phyloP scores from a whole-genome alignment of 2,329 filamentous ascomycete genomes.

The Colletotrichum tabaci region DNA sequence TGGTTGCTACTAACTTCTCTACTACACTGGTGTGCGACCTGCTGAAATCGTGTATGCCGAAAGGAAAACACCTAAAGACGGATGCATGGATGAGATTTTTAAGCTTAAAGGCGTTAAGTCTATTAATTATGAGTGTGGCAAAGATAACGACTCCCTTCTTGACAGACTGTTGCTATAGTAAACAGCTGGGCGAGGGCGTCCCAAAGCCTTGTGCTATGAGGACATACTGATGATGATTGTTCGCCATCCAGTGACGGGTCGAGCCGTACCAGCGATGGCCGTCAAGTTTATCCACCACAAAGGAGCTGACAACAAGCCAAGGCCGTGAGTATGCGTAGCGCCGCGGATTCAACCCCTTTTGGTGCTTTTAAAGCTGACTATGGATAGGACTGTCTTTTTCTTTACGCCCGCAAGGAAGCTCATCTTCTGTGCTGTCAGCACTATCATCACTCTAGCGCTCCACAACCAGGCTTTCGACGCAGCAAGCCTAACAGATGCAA shows the following conservation, averaged over 20 bases:
- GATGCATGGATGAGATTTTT: slow-evolving; percentile 47
- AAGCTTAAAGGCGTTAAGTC: slow-evolving; percentile 44
- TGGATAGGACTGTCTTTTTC: slow-evolving; percentile 47
- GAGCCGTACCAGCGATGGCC: slow-evolving; percentile 46
- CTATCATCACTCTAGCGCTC: too few relatives aligned
- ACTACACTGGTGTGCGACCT: slow-evolving; percentile 48
- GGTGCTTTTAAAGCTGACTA: slow-evolving; percentile 23
- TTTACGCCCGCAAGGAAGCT: too few relatives aligned
- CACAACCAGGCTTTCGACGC: too few relatives aligned
- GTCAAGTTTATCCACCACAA: slow-evolving; percentile 53
- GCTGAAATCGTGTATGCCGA: slow-evolving; percentile 51
- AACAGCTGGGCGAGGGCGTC: slow-evolving; percentile 43
- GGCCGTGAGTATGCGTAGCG: slow-evolving; percentile 45
- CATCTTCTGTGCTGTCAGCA: too few relatives aligned
- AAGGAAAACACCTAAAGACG: slow-evolving; percentile 47
- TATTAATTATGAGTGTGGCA: slow-evolving; percentile 2
- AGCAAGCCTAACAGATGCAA: too few relatives aligned
- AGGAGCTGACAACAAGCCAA: slow-evolving; percentile 48
- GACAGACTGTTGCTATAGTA: slow-evolving; percentile 46
- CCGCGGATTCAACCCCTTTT: not conserved
- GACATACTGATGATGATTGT: slow-evolving; percentile 51
- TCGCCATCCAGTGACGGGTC: slow-evolving; percentile 45
- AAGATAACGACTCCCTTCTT: slow-evolving; percentile 46
- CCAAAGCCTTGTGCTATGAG: slow-evolving; percentile 50
- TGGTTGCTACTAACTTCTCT: slow-evolving; percentile 48